phyloP scores from a whole-genome alignment of 2,329 filamentous ascomycete species.

The Penicillium sp. region DNA sequence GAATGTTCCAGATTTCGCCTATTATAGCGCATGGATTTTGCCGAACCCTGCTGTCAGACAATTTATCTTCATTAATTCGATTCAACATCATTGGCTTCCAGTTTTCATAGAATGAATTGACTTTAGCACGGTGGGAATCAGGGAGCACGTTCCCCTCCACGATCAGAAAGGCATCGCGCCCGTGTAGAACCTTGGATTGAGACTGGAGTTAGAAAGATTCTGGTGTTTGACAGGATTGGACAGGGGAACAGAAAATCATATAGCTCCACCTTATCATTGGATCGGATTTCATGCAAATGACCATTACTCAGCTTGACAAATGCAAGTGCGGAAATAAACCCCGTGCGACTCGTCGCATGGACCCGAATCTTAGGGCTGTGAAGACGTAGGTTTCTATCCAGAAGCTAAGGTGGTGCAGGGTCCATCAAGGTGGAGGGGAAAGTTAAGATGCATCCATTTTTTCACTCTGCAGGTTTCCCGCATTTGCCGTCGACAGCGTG shows the following conservation, averaged over 20 bases:
- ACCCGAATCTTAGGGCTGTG: not conserved
- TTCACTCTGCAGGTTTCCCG: conserved; percentile 10
- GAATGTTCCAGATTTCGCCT: too few relatives aligned
- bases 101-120: not conserved
- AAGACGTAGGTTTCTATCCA: not conserved
- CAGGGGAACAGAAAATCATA: not conserved
- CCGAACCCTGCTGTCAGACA: too few relatives aligned
- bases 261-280: not conserved
- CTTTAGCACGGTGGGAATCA: not conserved
- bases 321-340: not conserved
- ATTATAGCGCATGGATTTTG: too few relatives aligned
- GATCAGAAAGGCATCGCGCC: not conserved
- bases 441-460: not conserved
- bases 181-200: too few relatives aligned
- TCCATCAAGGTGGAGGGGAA: not conserved
- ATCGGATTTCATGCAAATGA: not conserved
- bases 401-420: not conserved
- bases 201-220: too few relatives aligned
- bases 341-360: not conserved
- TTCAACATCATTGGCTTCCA: not conserved
- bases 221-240: not conserved
- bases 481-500: conserved; percentile 9
- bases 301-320: not conserved
- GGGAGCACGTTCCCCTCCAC: not conserved
- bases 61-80: too few relatives aligned